Evolutionary conservation across 495 filamentous ascomycete species (phyloP), one percentile per base, ranked within the genome.

Genomic region (Jackrogersella minutella): DNA sequence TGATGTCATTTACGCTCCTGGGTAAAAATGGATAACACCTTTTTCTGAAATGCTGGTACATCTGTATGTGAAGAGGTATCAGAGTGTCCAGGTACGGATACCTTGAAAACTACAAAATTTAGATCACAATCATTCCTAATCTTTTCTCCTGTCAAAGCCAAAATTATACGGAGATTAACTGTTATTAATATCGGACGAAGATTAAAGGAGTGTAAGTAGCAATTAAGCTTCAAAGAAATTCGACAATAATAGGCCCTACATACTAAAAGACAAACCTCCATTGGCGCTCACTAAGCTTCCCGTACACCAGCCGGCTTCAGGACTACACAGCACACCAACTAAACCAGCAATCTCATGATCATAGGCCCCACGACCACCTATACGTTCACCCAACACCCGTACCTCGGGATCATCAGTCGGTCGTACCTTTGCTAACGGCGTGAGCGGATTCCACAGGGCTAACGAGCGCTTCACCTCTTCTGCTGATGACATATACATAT

Each of bases 201-300:
- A n/a, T n/a, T n/a, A n/a, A n/a, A n/a, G n/a, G n/a, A n/a, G n/a
- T n/a, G n/a, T n/a, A n/a, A n/a, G n/a, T n/a, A n/a, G n/a, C 26
- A 30, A 7, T 3, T 30, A 30, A 7, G 26, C 26, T 30, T 30
- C 26, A 30, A 7, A 30, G 26, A 30, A 30, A 30, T 30, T 30
- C 9, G 19, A 22, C 10, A 11, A 8, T 0, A 13, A 7, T 26
- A n/a, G 19, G 5, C 1, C 14, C 41, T 50, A 58, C 13, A 28
- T 24, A 28, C 61, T 52, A 34, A 64, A 64, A 0, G 56, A 81
- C 85, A 95, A 89, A 5, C 92, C 92, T 1, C 92, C 92, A 74
- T 96, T 96, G n/a, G 91, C 91, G 76, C 89, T 91, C 2, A 97
- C 85, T 43, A 96, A 89, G 72, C 88, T 90, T 1, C 93, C 93